These are phyloP conservation scores for Corylus avellana DNA, from an alignment of 306 rosid genomes.

Conservation along the genomic window DNA sequence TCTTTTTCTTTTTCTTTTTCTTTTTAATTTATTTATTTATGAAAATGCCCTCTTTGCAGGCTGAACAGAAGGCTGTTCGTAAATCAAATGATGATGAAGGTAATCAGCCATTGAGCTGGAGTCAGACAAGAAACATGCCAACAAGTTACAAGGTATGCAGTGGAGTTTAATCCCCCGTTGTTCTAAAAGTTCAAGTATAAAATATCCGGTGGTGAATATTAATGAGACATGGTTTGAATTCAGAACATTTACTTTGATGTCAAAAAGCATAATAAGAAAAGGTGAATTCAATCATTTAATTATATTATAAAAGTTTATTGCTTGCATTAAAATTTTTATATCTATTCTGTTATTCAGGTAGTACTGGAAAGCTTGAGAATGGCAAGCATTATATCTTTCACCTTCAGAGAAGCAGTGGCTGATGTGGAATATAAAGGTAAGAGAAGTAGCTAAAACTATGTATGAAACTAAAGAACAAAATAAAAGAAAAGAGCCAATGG, in stretches of 20 bases:
- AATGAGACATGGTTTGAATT: too few relatives aligned
- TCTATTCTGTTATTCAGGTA: constrained; percentile 47
- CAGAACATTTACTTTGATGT: too few relatives aligned
- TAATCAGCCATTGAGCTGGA: constrained; percentile 59
- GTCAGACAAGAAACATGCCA: constrained; percentile 73
- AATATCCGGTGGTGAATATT: too few relatives aligned
- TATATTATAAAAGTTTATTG: too few relatives aligned
- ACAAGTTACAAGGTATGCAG: constrained; percentile 61
- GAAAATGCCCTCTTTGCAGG: constrained; percentile 49
- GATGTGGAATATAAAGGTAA: constrained; percentile 93
- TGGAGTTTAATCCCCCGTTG: background rate
- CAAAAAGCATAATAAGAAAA: too few relatives aligned
- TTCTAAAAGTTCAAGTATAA: too few relatives aligned
- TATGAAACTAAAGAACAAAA: constrained; percentile 4
- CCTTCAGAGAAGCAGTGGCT: constrained; percentile 86
- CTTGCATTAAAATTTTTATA: too few relatives aligned
- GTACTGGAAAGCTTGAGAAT: constrained; percentile 84
- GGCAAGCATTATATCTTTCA: constrained; percentile 88
- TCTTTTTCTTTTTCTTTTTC: too few relatives aligned
- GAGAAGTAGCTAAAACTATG: background rate
- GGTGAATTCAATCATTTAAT: too few relatives aligned
- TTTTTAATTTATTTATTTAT: background rate
- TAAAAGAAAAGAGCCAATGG: background rate
- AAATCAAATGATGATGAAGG: constrained; percentile 49
- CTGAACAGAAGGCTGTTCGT: constrained; percentile 61